Base-by-base conservation (phyloP, 1,139 yeast species). In the Magnusiomyces fungicola region DNA sequence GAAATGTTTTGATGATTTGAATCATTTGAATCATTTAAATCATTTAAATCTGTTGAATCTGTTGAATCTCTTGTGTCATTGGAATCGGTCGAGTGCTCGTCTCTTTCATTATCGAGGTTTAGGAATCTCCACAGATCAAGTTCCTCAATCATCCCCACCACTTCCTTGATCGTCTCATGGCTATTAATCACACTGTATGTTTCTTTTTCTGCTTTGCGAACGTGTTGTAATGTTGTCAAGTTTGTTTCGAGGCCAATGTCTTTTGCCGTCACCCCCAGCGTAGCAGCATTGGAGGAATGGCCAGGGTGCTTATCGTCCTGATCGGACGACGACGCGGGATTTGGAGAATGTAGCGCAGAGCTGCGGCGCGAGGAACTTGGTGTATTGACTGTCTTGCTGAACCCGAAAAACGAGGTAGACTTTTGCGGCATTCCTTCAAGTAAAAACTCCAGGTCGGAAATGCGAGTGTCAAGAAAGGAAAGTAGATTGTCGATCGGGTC, bases 381-480 rank as follows among this genome's bases (percentile, higher is more conserved):
- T n/a, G n/a, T n/a, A n/a, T n/a, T n/a, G n/a, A n/a, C n/a, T n/a
- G n/a, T n/a, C n/a, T 32, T 14, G 16, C 19, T 34, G 23, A 34
- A 19, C 10, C 23, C 19, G 21, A 19, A 34, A 5, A 34, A 5
- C 23, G 38, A 34, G 14, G 6, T 34, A 23, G 38, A 34, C 14
- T 34, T 34, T 14, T 39, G 43, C 2, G 43, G 43, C 12, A 39
- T 24, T 18, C 43, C 43, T 3, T 14, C 30, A 3, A 27, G 7
- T 12, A 39, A 24, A 16, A 39, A 39, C n/a, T 39, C 43, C 10
- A 39, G 19, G 32, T 39, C 43, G 12, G 43, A 39, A 23, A 39
- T 14, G 3, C 43, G 30, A 9, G 43, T n/a, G 9, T 39, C 32
- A 9, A 39, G 10, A 18, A 24, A 39, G 21, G 10, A 19, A 24